These are phyloP conservation scores for Eucalyptus curtisii DNA, from an alignment of 345 rosid species.

Conservation along the genomic window DNA sequence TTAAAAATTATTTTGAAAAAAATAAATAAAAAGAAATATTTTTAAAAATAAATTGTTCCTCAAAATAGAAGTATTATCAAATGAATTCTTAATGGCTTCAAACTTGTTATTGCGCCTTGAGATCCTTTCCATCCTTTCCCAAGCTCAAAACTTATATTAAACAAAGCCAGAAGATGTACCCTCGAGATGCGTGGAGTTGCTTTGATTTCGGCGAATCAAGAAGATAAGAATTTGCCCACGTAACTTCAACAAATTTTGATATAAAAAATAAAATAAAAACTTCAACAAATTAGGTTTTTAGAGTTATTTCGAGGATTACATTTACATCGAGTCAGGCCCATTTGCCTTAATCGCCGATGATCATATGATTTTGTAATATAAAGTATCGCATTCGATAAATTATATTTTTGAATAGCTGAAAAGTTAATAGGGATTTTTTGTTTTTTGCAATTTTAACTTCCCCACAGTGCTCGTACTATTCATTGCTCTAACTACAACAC, in stretches of 20 bases:
- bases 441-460: no score
- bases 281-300: background rate
- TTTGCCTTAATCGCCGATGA: background rate
- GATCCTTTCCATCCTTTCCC: background rate
- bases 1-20: accelerated
- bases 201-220: background rate
- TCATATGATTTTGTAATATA: background rate
- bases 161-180: background rate
- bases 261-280: no score
- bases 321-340: background rate
- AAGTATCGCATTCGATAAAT: accelerated
- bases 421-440: background rate
- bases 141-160: background rate
- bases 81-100: no score
- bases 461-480: background rate
- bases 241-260: no score
- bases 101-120: accelerated
- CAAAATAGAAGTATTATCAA: no score
- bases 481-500: background rate
- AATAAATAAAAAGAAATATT: accelerated
- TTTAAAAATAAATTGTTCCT: accelerated
- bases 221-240: background rate
- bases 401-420: background rate
- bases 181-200: background rate
- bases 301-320: background rate